Evolutionary conservation across 768 basidiomycete species (phyloP), one percentile per base, ranked within the genome.

Genomic region (Tephrocybe rancida): DNA sequence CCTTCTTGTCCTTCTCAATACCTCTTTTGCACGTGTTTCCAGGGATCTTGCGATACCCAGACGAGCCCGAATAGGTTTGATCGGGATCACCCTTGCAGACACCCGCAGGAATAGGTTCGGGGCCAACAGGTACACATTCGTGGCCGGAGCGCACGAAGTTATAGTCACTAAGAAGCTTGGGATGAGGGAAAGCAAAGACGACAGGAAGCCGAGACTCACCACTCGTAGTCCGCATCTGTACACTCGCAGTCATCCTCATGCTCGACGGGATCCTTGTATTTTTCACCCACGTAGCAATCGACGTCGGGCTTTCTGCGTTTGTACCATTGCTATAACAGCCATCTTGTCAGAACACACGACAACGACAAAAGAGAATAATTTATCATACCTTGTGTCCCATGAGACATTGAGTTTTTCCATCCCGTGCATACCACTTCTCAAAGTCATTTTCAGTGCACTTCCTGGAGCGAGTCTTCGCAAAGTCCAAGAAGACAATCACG

Each of bases 11-110:
- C 72, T 90, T 90, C 63, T 78, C 73, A 18, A 75, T 48, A 2
- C 90, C 93, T n/a, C 77, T 77, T 32, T 77, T 78, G 65, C 97
- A 99, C 0, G 87, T 89, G 63, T 99, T 90, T 0, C 96, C 96
- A 3, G 97, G 95, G 54, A 99, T 92, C 64, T 87, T 84, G 27
- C 95, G 80, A 67, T 86, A 99, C 0, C 97, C 97, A 18, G 91
- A 93, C 0, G 95, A 98, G 0, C 97, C 97, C 66, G 79, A 62
- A 65, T 93, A 99, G 6, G 64, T 83, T 57, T 88, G 76, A 5
- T 81, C 75, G 0, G 80, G 70, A 42, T 74, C 75, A 8, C 74
- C 73, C 9, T 69, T 65, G 61, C 94, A 96, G 1, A 87, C 76
- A 3, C 84, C 90, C 5, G 86, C 80, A 0, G 93, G 90, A 42